Conservation (phyloP, 2,329 filamentous ascomycete genomes). For the Bipolaris cookei region DNA sequence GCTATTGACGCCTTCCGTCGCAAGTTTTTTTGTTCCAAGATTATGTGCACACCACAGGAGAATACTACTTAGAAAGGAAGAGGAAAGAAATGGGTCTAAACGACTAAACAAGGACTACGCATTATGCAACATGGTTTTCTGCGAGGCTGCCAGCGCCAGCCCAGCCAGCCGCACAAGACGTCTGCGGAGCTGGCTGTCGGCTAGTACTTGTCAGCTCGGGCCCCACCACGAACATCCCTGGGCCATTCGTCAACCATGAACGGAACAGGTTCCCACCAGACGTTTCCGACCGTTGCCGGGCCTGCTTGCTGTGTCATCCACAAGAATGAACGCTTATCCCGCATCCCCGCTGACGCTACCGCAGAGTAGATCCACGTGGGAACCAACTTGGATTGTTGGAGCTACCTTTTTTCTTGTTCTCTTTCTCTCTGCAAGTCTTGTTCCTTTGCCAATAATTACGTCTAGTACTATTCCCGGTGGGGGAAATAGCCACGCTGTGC, state of each 20-base stretch:
- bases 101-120: no score
- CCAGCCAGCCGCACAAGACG: not conserved
- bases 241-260: not conserved
- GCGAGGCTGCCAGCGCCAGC: not conserved
- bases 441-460: not conserved
- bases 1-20: conserved; percentile 7
- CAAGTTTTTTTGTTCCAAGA: not conserved
- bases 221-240: not conserved
- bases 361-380: conserved; percentile 12
- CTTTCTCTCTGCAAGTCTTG: not conserved
- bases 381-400: not conserved
- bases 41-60: conserved; percentile 2
- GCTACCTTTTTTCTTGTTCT: not conserved
- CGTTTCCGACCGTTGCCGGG: conserved; percentile 11
- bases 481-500: no score
- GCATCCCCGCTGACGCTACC: conserved; percentile 15
- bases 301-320: not conserved
- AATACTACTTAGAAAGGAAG: not conserved
- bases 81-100: not conserved
- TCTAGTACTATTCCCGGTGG: no score
- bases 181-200: no score
- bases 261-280: conserved; percentile 2
- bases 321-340: conserved; percentile 5
- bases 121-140: not conserved
- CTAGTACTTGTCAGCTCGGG: not conserved